These are phyloP conservation scores for Clarireedia monteithiana DNA, from an alignment of 2,329 filamentous ascomycete species.

Conservation along the genomic window DNA sequence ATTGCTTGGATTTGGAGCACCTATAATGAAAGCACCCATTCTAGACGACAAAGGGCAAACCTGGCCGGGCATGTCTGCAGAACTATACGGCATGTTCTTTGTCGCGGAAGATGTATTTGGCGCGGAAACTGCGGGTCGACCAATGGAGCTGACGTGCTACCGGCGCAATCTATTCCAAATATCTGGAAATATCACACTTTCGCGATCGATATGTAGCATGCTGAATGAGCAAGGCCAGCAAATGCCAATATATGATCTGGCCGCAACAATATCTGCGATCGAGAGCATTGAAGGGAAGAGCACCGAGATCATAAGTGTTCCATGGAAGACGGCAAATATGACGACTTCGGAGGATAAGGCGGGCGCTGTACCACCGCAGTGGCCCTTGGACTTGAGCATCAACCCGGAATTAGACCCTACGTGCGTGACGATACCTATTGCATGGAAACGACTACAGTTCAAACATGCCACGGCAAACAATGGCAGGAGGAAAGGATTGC, in stretches of 20 bases:
- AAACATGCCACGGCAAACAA: conserved; percentile 96
- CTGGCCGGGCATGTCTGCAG: conserved; percentile 61
- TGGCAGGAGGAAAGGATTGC: conserved; percentile 83
- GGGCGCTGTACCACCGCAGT: conserved; percentile 46
- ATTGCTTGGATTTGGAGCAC: conserved; percentile 65
- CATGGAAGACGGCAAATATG: conserved; percentile 64
- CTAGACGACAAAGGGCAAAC: conserved; percentile 59
- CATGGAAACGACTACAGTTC: conserved; percentile 93
- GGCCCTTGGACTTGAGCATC: conserved; percentile 46
- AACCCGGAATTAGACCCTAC: conserved; percentile 70
- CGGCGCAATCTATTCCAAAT: conserved; percentile 93
- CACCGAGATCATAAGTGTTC: conserved; percentile 93
- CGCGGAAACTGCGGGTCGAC: conserved; percentile 39
- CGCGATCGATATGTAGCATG: conserved; percentile 61
- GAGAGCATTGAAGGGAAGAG: conserved; percentile 89
- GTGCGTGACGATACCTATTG: conserved; percentile 72
- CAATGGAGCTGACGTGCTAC: conserved; percentile 87
- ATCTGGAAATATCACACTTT: conserved; percentile 75
- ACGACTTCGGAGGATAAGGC: conserved; percentile 25
- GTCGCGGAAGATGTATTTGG: conserved; percentile 74
- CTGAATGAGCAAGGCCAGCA: conserved; percentile 73
- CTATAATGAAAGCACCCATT: conserved; percentile 51
- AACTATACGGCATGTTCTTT: conserved; percentile 81
- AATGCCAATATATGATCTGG: conserved; percentile 68
- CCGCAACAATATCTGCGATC: conserved; percentile 73